Evolutionary conservation across 305 asterid species (phyloP).

Genomic region (Stenogyne calaminthoides): DNA sequence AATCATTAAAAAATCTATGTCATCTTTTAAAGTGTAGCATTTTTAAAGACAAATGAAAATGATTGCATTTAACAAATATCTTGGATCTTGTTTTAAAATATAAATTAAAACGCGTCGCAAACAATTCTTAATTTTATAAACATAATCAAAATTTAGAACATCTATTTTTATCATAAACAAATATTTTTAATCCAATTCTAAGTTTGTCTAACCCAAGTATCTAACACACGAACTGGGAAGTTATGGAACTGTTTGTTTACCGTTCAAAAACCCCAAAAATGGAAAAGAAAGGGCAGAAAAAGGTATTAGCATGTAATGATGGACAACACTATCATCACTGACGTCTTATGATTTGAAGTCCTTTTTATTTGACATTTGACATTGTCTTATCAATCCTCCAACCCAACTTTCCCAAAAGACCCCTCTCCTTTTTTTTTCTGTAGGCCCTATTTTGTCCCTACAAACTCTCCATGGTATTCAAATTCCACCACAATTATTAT

Average conservation of each 20-base stretch:
- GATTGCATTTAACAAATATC: no score
- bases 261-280: background rate
- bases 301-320: constrained; percentile 47
- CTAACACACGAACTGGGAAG: no score
- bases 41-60: no score
- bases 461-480: constrained; percentile 22
- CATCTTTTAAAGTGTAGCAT: no score
- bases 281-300: constrained; percentile 13
- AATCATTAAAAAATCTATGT: no score
- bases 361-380: constrained; percentile 71
- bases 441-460: constrained; percentile 37
- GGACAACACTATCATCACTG: constrained; percentile 76
- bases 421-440: constrained; percentile 22
- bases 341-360: constrained; percentile 74
- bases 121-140: background rate
- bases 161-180: no score
- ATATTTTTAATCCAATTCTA: background rate
- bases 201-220: no score
- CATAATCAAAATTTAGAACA: no score
- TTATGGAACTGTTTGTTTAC: background rate
- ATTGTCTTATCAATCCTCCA: constrained; percentile 69
- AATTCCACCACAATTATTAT: background rate
- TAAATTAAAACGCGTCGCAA: no score
- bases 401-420: constrained; percentile 34
- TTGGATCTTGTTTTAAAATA: no score